A percentile compares a stretch with the other conserved stretches of the same genome.
Evolutionary conservation across 2,329 filamentous ascomycete species (phyloP).

Genomic region (Harringtonia aguacate): DNA sequence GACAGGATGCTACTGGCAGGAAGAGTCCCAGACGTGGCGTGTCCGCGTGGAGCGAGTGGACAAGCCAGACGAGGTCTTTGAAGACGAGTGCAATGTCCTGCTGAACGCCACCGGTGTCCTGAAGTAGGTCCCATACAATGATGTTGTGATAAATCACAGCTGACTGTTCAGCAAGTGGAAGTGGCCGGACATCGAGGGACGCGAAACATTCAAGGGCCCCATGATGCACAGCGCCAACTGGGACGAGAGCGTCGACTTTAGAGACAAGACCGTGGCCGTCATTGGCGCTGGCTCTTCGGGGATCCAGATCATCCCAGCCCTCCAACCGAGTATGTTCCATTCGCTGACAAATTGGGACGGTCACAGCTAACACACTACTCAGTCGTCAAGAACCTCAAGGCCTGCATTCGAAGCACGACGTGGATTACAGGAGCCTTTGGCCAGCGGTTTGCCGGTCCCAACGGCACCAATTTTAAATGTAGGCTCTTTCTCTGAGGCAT

Average conservation of each 20-base stretch:
- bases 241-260: slow-evolving; percentile 35
- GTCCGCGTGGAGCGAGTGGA: not conserved
- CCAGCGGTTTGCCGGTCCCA: not conserved
- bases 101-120: slow-evolving; percentile 37
- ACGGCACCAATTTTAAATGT: slow-evolving; percentile 5
- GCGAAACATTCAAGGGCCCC: slow-evolving; percentile 36
- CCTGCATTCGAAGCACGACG: slow-evolving; percentile 13
- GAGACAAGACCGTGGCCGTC: slow-evolving; percentile 35
- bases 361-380: not conserved
- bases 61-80: not conserved
- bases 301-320: slow-evolving; percentile 29
- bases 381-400: slow-evolving; percentile 11
- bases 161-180: slow-evolving; percentile 23
- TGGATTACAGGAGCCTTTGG: slow-evolving; percentile 16
- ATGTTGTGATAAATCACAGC: not conserved
- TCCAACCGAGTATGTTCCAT: not conserved
- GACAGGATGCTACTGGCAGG: slow-evolving; percentile 3
- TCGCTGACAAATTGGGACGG: not conserved
- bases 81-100: slow-evolving; percentile 34
- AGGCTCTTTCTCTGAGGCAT: not conserved
- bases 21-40: slow-evolving; percentile 1
- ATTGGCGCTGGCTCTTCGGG: slow-evolving; percentile 44
- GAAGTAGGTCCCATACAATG: slow-evolving; percentile 19
- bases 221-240: slow-evolving; percentile 45
- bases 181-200: slow-evolving; percentile 41